Base-by-base conservation (phyloP, 2,329 filamentous ascomycete genomes). In the Ceratocystiopsis minuta region DNA sequence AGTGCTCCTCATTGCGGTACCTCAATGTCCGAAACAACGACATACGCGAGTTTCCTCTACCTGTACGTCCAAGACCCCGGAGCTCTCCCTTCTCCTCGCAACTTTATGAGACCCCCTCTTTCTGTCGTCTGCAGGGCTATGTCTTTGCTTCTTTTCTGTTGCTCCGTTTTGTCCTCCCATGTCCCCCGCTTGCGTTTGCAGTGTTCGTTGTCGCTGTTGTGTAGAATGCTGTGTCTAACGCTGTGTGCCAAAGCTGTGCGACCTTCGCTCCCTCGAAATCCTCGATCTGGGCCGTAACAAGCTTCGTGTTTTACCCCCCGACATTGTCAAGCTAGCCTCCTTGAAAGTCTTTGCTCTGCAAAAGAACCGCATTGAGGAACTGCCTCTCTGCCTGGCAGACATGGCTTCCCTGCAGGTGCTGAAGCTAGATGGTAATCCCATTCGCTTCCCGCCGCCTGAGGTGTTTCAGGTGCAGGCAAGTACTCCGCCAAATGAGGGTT, bases 241-340 rank as follows among this genome's bases (percentile, higher is more conserved):
- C 28, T 12, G 28, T 34, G 37, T 40, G 24, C 40, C 45, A 40
- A 55, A 93, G 86, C 73, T 96, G 45, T 87, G 88, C 56, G 78
- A 86, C 57, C 69, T 96, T 47, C 78, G 75, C 41, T 81, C 85
- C 32, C 72, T 96, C 43, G 87, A 96, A 60, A 94, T 95, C 45
- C 72, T 96, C 46, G 88, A 96, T 60, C 70, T 96, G 42, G 87
- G 86, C 56, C 75, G 83, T 52, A 96, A 96, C 57, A 84, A 80
- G 57, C 76, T 96, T 46, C 73, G 72, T 38, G 65, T 72, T 11
- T 69, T 96, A 2, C 86, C 88, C 0, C 73, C 78, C 38, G 80
- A 87, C 42, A 82, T 95, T 47, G 74, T 72, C 46, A 84, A 78
- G 54, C 66, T 96, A 52, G 78, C 78, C 6, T 93, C 84, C 2